A percentile compares a stretch with the other conserved stretches of the same genome.
Conservation (phyloP, 2,329 filamentous ascomycete species). For the Beauveria scarabaeidicola region DNA sequence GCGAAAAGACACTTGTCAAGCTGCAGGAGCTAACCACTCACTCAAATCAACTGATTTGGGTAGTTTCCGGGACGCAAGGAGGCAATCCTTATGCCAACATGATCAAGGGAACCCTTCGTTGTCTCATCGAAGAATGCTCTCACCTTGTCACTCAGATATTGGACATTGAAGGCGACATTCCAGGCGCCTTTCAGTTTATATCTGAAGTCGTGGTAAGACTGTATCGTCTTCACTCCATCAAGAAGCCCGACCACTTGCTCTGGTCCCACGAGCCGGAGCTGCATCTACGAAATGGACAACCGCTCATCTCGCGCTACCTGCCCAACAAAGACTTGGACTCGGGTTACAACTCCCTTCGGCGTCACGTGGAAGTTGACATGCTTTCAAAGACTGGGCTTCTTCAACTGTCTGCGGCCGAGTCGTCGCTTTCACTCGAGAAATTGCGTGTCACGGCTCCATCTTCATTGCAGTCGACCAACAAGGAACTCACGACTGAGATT, state of each 20-base stretch:
- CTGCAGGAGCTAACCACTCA: neutral
- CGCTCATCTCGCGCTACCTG: constrained; percentile 2
- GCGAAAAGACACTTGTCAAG: neutral
- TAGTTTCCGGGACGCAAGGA: neutral
- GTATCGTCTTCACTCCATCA: neutral
- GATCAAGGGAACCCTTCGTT: constrained; percentile 1
- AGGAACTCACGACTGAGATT: neutral
- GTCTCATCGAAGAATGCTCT: neutral
- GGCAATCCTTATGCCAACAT: constrained; percentile 2
- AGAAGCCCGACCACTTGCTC: neutral
- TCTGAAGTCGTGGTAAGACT: neutral
- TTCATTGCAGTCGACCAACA: neutral
- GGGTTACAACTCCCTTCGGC: constrained; percentile 8
- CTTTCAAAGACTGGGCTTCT: neutral
- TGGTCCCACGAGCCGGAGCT: constrained; percentile 2
- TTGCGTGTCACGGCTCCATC: neutral
- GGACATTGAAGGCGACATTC: neutral
- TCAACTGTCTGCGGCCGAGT: neutral
- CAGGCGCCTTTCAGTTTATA: neutral
- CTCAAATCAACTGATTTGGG: neutral
- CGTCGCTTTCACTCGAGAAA: neutral
- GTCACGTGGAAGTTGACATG: neutral
- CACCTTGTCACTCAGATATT: neutral
- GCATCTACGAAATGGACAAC: neutral
- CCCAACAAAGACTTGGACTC: constrained; percentile 1